A percentile compares a stretch with the other conserved stretches of the same genome.
phyloP scores from a whole-genome alignment of 2,329 filamentous ascomycete genomes.

The Fusarium veterinarium region DNA sequence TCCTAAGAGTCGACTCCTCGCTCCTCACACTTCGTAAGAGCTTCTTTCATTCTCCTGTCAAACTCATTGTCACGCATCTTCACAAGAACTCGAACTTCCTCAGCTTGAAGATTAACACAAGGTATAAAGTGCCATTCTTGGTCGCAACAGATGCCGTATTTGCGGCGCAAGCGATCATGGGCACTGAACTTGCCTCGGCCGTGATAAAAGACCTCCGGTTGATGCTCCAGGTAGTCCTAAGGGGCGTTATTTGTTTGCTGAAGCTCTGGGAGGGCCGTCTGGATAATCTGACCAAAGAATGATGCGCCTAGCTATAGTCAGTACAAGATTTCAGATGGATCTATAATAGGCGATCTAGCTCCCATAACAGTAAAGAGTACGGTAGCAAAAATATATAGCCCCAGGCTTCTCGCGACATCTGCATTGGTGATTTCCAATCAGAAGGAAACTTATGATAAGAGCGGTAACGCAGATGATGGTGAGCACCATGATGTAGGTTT shows the following conservation, averaged over 20 bases:
- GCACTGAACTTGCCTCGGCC: neutral
- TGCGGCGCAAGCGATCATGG: neutral
- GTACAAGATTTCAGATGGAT: neutral
- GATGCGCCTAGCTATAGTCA: neutral
- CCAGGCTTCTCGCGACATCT: neutral
- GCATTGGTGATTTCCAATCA: neutral
- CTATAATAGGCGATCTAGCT: neutral
- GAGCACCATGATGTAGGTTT: neutral
- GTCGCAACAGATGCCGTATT: constrained; percentile 4
- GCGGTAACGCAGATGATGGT: neutral
- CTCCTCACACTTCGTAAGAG: neutral
- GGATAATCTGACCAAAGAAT: neutral
- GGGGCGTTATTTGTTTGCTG: neutral
- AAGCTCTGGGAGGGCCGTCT: neutral
- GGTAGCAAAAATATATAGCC: neutral
- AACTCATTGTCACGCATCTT: neutral
- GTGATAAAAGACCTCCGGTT: neutral
- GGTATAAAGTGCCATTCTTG: neutral
- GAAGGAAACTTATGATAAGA: neutral
- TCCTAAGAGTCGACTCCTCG: neutral
- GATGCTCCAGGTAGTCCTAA: neutral
- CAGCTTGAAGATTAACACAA: neutral
- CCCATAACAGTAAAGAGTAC: neutral
- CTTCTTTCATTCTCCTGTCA: neutral
- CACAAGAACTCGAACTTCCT: neutral